Percentiles rank a stretch among this genome's conserved stretches.
Evolutionary conservation across 352 stramenopile species (phyloP).

Genomic region (Phytophthora brassicae): DNA sequence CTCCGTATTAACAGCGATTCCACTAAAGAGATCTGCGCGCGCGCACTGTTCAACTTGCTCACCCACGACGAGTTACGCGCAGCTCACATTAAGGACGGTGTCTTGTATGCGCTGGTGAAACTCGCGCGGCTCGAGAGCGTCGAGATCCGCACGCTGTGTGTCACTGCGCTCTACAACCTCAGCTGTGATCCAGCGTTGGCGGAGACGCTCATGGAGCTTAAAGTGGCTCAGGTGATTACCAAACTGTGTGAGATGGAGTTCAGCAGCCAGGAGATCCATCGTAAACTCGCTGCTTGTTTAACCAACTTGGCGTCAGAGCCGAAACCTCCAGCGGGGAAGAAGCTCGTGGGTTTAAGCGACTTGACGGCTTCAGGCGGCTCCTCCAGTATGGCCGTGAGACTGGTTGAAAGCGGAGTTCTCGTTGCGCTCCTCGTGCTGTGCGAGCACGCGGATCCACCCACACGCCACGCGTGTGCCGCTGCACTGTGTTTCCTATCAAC

Average conservation of each 20-base stretch:
- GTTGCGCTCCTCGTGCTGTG: constrained; percentile 68
- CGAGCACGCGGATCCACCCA: constrained; percentile 71
- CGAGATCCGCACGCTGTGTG: constrained; percentile 78
- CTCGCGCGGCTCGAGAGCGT: constrained; percentile 80
- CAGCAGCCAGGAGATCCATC: constrained; percentile 78
- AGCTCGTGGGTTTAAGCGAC: constrained; percentile 1
- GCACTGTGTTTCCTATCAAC: constrained; percentile 74
- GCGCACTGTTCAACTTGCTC: constrained; percentile 86
- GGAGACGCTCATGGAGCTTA: constrained; percentile 82
- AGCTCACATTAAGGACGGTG: constrained; percentile 83
- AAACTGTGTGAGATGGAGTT: constrained; percentile 88
- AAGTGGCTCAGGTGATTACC: constrained; percentile 82
- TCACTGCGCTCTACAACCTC: constrained; percentile 84
- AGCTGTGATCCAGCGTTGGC: constrained; percentile 72
- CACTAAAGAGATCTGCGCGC: constrained; percentile 87
- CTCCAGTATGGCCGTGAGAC: constrained; percentile 25
- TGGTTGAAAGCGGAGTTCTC: constrained; percentile 71
- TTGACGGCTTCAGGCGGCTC: background rate
- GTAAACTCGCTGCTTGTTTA: constrained; percentile 67
- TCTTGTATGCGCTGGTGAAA: constrained; percentile 88
- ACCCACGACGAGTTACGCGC: constrained; percentile 79
- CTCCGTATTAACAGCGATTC: constrained; percentile 88
- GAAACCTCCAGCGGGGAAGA: constrained; percentile 36
- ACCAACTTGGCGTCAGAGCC: constrained; percentile 73
- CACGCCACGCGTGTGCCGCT: constrained; percentile 68